Base-by-base conservation (phyloP, 1,284 basidiomycete genomes). In the Tilletiopsis washingtonensis region DNA sequence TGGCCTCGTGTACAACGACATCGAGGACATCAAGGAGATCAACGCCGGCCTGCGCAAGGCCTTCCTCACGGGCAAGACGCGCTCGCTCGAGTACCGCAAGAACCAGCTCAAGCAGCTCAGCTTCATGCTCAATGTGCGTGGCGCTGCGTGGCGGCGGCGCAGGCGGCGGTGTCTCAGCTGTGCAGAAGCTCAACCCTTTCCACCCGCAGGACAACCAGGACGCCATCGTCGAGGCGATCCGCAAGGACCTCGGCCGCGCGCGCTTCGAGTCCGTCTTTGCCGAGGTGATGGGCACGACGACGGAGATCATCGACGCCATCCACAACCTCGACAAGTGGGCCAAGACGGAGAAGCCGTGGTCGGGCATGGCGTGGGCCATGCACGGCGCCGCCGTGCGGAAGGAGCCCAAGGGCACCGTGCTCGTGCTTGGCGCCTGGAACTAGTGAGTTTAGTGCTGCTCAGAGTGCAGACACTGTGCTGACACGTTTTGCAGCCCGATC, bases 231-330 rank as follows among this genome's bases (percentile, higher is more conserved):
- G 76, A 78, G 25, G 78, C 82, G 1, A 57, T 81, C 34, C 51
- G 75, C 34, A 70, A 74, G 37, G 84, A 85, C 68, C 74, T 84
- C 14, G 80, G 78, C 42, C 80, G 80, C 59, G 65, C 73, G 6
- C 54, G 52, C 12, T 68, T 68, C 54, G 75, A 76, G 56, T 67
- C 69, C 25, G 54, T 64, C 48, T 63, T 71, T 37, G 67, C 57
- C 32, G 75, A 76, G 46, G 43, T 75, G 36, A 57, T 65, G 39
- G 46, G 60, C 43, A 63, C 62, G 37, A 61, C 58, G 32, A 74
- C 75, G 39, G 88, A 91, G 61, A 78, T 81, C 43, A 78, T 82
- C 43, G 74, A 79, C 0, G 80, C 84, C 1, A 81, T 88, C 59
- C 77, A 81, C 45, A 80, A 81, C 45, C 79, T 91, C 39, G 81